Evolutionary conservation across 192 early-diverging fungal species (phyloP), one percentile per base, ranked within the genome.

Genomic region (Backusella tuberculispora): DNA sequence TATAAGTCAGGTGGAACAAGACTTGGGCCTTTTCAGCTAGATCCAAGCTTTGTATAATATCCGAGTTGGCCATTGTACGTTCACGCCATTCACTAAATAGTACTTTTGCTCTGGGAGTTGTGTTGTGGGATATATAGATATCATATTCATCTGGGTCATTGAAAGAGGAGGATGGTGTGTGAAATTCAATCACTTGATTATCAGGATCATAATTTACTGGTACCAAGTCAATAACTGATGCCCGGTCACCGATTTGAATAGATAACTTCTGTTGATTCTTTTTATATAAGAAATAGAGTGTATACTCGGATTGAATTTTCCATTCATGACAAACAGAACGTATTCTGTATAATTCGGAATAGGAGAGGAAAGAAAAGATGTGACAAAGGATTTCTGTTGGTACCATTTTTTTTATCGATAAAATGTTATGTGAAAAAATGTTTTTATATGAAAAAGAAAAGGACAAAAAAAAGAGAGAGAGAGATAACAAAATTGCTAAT

Each of bases 141-240:
- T 29, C 10, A 43, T 43, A 10, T 43, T 43, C 42, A 43, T 10
- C 10, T 43, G 42, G 10, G 29, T 34, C 29, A 34, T 34, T 34
- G 7, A 9, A 26, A 10, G 53, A 2, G 12, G 6, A 17, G 7
- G 48, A 6, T 0, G 48, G n/a, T 50, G 53, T 21, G 7, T 60
- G 53, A 14, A 60, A 60, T 60, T 26, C 53, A 60, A 60, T 60
- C 21, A 60, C 53, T 60, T 60, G 53, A n/a, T 60, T 24, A 24
- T 60, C 21, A 8, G 53, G 0, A 60, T 60, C 53, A 24, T 60
- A 60, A 9, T 60, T 24, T 12, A n/a, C 7, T 7, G 53, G 53
- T 2, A 60, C 8, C 21, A 60, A 5, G 1, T 14, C 12, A 10
- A 60, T 5, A 26, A 12, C 12, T 60, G 53, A 26, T 19, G 21